phyloP scores from a whole-genome alignment of 129 eudicot species.

The Oenanthe sinensis region DNA sequence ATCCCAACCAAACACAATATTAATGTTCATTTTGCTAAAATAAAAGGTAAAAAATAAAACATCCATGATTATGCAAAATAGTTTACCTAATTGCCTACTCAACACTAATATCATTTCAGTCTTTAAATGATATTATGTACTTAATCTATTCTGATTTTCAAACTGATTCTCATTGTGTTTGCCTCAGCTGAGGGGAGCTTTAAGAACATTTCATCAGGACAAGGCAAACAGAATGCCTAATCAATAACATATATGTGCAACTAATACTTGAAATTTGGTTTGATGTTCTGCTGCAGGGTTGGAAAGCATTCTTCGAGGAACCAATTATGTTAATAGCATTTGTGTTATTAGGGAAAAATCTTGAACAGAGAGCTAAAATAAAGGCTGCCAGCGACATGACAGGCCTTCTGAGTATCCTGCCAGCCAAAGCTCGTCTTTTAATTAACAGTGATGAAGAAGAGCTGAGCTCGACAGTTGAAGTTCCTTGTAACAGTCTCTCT shows the following conservation, averaged over 20 bases:
- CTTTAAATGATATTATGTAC: not conserved
- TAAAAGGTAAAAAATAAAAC: not conserved
- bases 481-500: slow-evolving; percentile 75
- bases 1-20: too few relatives aligned
- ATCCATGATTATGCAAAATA: not conserved
- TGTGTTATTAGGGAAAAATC: slow-evolving; percentile 91
- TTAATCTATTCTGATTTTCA: not conserved
- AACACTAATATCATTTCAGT: not conserved
- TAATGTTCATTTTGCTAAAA: not conserved
- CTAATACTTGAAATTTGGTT: slow-evolving; percentile 3
- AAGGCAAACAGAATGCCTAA: not conserved
- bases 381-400: slow-evolving; percentile 99
- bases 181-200: not conserved
- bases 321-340: slow-evolving; percentile 97
- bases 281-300: slow-evolving; percentile 48
- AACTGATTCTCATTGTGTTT: not conserved
- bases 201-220: not conserved
- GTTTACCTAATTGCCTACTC: not conserved
- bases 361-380: slow-evolving; percentile 95
- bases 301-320: slow-evolving; percentile 97
- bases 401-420: slow-evolving; percentile 73
- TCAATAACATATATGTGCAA: not conserved
- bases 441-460: slow-evolving; percentile 43
- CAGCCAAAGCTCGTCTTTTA: slow-evolving; percentile 93
- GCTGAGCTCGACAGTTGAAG: slow-evolving; percentile 70